Conservation (phyloP, 108 stramenopile species). For the Nitzschia palea region DNA sequence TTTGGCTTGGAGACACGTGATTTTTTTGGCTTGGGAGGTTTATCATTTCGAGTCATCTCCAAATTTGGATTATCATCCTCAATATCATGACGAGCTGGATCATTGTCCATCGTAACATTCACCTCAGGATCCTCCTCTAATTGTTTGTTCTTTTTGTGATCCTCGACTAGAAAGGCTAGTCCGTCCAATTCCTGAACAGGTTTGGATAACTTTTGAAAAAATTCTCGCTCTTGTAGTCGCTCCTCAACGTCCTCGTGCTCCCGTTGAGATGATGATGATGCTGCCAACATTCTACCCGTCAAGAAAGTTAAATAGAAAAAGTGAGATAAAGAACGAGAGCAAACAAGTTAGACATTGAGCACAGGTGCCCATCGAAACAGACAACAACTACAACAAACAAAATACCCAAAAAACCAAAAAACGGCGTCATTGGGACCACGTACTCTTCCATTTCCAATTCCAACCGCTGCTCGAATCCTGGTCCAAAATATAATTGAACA, state of each 20-base stretch:
- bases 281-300: background rate
- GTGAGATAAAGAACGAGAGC: constrained; percentile 5
- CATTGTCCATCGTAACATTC: no score
- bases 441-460: constrained; percentile 83
- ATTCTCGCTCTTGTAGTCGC: background rate
- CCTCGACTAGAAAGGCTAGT: no score
- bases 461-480: constrained; percentile 80
- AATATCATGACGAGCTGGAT: no score
- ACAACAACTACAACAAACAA: background rate
- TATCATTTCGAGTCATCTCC: no score
- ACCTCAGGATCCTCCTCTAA: no score
- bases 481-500: constrained; percentile 83
- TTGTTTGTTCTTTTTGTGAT: no score
- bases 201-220: background rate
- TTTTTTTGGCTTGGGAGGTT: no score
- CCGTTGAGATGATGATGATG: background rate
- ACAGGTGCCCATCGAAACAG: background rate
- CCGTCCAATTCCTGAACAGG: background rate
- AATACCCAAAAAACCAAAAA: background rate
- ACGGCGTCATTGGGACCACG: constrained; percentile 18
- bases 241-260: background rate
- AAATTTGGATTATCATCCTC: no score
- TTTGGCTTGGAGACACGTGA: no score
- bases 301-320: background rate
- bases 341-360: background rate